Evolutionary conservation across 2,329 filamentous ascomycete genomes (phyloP).

Genomic region (Stemphylium beticola): DNA sequence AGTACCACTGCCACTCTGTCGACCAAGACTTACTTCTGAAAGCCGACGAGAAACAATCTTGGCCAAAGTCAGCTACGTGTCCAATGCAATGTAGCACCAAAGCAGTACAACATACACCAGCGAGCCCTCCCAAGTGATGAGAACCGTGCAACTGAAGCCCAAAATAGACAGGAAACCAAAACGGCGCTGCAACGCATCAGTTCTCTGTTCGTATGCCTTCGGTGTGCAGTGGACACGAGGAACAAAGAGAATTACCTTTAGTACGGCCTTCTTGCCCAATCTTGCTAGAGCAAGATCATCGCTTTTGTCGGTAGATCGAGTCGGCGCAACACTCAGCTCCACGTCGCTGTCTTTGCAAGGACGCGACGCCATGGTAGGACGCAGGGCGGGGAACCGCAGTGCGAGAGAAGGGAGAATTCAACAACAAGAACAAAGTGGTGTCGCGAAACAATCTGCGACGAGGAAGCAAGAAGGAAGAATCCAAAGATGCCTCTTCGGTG

Average conservation of each 20-base stretch:
- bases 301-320: slow-evolving; percentile 15
- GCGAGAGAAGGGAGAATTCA: neutral
- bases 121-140: slow-evolving; percentile 39
- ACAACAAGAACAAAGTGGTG: neutral
- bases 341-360: slow-evolving; percentile 17
- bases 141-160: slow-evolving; percentile 36
- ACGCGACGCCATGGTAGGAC: slow-evolving; percentile 17
- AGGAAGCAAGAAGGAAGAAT: neutral
- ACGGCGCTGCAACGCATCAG: slow-evolving; percentile 22
- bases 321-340: slow-evolving; percentile 15
- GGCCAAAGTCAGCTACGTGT: slow-evolving; percentile 9
- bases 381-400: neutral
- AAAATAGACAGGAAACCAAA: slow-evolving; percentile 37
- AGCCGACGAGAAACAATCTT: slow-evolving; percentile 26
- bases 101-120: slow-evolving; percentile 24
- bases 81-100: neutral
- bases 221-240: neutral
- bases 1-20: neutral
- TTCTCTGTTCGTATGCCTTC: neutral
- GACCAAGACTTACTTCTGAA: slow-evolving; percentile 24
- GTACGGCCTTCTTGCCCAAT: slow-evolving; percentile 32
- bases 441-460: neutral
- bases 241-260: slow-evolving; percentile 20
- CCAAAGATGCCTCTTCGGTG: neutral
- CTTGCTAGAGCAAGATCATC: slow-evolving; percentile 29